Base-by-base conservation (phyloP, 345 rosid species). In the Eucalyptus regnans region DNA sequence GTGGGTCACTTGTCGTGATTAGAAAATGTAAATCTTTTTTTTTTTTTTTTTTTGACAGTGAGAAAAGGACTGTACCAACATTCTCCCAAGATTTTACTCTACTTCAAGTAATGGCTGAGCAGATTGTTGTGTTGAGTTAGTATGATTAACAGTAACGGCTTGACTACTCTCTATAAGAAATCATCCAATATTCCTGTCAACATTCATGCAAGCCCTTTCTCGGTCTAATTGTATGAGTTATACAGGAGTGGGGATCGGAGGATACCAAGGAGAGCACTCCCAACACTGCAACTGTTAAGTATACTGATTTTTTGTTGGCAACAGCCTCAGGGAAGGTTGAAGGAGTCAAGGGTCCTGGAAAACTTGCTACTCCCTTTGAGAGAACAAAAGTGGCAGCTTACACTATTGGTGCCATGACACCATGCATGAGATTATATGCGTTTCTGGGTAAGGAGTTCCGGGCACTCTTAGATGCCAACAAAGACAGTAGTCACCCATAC, bases 301-400 rank as follows among this genome's bases (percentile, higher is more conserved):
- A 96, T 90, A 97, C 96, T 25, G 97, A 97, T 89, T 98, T 97
- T 91, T 93, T 97, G 93, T 87, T 98, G 90, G 99, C 99, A 64
- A 98, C 99, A 87, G 97, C 99, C 86, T 97, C 99, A 25, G 99
- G 99, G 89, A 96, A 96, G 91, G 94, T 97, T 86, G 99, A 94
- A 92, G 99, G 99, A 89, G 92, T 94, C 71, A 97, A 95, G 93
- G 98, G 94, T 94, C 99, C 96, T 4, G 99, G 97, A 83, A 95
- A 95, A 92, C 97, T 98, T 89, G 96, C 97, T 84, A 98, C 99
- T 87, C 99, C 99, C 54, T 98, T 98, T 92, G 99, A 96, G 90
- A 96, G 93, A 92, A 98, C 99, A 50, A 98, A 96, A 93, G 96
- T 98, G 92, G 99, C 99, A 7, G 99, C 99, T 85, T 98, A 98